Evolutionary conservation across 2,329 filamentous ascomycete genomes (phyloP), one percentile per base, ranked within the genome.

Genomic region (Colletotrichum sp.): DNA sequence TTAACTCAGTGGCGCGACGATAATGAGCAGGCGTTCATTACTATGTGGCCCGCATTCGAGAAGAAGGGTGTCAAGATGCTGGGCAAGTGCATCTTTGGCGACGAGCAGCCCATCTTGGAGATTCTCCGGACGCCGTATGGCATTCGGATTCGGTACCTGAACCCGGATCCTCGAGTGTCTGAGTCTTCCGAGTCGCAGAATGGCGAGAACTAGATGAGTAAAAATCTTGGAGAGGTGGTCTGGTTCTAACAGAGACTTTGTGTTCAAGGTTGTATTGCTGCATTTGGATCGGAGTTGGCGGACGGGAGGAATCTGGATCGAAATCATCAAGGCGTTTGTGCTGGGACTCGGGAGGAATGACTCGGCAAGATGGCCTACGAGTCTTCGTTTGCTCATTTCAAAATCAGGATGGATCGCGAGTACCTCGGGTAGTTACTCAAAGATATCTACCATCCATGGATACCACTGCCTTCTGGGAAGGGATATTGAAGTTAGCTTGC

Each of bases 241-340:
- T 52, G n/a, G n/a, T 13, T 52, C n/a, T 21, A 1, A 52, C n/a
- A 13, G n/a, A 52, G 44, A 21, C 39, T n/a, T 4, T 21, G 6
- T 21, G 0, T 21, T 52, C 12, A 0, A 21, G 44, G n/a, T 4
- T 24, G 44, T 2, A 52, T 3, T 18, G 6, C 44, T 21, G 4
- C 44, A 52, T 21, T 21, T 52, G 10, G 44, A 52, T 52, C 44
- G 4, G 44, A 6, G 1, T 52, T 52, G n/a, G 6, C 5, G 18
- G 44, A 21, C 4, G 6, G 44, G 44, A 7, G n/a, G 44, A 0
- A 52, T 13, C 6, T 4, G 44, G n/a, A 21, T 7, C 9, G 5
- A 21, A 24, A 21, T 13, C 6, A 7, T 8, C 26, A 28, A 28
- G 26, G 6, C 26, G 26, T 28, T 7, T 7, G 26, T 8, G 26